These are phyloP conservation scores for Rauvolfia tetraphylla DNA, from an alignment of 257 asterid genomes.

Conservation along the genomic window DNA sequence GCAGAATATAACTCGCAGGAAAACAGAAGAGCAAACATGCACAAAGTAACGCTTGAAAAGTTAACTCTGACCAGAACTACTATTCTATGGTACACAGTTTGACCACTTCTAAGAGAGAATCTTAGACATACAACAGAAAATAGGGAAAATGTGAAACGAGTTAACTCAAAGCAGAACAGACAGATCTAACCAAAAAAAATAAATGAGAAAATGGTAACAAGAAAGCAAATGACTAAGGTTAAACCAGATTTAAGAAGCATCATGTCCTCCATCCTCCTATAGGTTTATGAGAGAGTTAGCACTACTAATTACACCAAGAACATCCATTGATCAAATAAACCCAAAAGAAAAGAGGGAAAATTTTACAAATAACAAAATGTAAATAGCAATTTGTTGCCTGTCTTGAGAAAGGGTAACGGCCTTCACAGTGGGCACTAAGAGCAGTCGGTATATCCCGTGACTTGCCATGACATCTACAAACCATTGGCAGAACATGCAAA, in stretches of 20 bases:
- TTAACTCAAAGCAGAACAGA: not conserved
- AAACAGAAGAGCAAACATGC: not conserved
- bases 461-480: conserved; percentile 88
- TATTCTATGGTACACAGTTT: not conserved
- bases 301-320: conserved; percentile 14
- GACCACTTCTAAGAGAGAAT: not conserved
- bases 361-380: conserved; percentile 23
- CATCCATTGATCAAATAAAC: conserved; percentile 24
- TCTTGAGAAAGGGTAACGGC: conserved; percentile 80
- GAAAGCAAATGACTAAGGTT: not conserved
- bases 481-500: conserved; percentile 87
- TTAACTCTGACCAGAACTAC: not conserved
- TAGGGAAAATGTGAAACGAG: not conserved
- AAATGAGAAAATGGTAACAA: not conserved
- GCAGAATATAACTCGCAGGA: not conserved
- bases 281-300: not conserved
- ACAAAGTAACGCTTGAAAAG: not conserved
- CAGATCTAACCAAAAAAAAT: not conserved
- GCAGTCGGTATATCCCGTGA: conserved; percentile 76
- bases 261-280: not conserved
- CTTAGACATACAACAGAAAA: not conserved
- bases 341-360: conserved; percentile 5
- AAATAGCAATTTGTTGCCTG: conserved; percentile 74
- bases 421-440: conserved; percentile 81
- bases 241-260: not conserved